Evolutionary conservation across 2,329 filamentous ascomycete genomes (phyloP).

Genomic region (Blumeria hordei): DNA sequence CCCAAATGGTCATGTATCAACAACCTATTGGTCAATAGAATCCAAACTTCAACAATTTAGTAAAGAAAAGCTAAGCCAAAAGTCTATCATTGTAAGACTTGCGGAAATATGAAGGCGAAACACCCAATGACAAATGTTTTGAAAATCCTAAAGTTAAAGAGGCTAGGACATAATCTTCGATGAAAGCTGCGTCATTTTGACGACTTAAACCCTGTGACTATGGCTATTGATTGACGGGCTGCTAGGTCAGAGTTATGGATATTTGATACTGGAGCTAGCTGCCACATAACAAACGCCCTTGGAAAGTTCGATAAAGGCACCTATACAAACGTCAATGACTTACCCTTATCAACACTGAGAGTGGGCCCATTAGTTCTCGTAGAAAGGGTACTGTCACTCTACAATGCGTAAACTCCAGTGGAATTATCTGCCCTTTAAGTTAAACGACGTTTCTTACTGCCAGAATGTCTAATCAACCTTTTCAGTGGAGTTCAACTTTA

Average conservation of each 20-base stretch:
- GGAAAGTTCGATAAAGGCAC: background rate
- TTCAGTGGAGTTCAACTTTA: no score
- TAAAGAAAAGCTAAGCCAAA: background rate
- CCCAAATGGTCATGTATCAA: background rate
- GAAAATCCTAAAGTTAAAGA: background rate
- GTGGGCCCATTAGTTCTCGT: background rate
- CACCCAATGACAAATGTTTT: background rate
- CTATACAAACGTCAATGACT: background rate
- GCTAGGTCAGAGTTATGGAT: background rate
- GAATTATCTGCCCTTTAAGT: no score
- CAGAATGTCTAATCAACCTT: no score
- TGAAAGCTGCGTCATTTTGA: background rate
- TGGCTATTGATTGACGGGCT: background rate
- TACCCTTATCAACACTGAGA: background rate
- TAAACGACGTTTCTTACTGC: no score
- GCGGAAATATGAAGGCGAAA: background rate
- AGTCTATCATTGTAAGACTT: no score
- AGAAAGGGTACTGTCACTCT: background rate
- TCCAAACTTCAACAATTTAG: background rate
- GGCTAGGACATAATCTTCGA: background rate
- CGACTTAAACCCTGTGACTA: background rate
- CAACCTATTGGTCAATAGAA: background rate
- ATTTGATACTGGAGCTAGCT: background rate
- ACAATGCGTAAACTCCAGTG: no score
- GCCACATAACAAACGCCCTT: background rate